Percentiles rank a stretch among this genome's conserved stretches.
phyloP scores from a whole-genome alignment of 176 grass and related monocot species.

The Phragmites australis region DNA sequence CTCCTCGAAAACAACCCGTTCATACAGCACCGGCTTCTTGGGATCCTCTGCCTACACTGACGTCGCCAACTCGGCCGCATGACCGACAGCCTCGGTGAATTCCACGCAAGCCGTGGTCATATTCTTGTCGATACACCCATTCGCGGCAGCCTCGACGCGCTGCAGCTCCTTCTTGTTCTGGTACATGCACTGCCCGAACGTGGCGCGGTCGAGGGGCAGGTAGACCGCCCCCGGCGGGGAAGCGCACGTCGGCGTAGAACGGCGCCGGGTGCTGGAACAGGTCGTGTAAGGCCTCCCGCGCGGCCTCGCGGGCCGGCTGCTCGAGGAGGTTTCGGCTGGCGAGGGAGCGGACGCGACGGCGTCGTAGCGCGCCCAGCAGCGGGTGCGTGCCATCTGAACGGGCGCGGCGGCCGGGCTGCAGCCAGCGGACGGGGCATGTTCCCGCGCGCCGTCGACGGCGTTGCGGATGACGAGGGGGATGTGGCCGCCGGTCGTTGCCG shows the following conservation, averaged over 20 bases:
- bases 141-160: neutral
- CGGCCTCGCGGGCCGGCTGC: neutral
- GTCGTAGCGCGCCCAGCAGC: conserved; percentile 11
- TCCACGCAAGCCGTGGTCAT: neutral
- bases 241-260: conserved; percentile 4
- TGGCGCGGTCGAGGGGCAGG: conserved; percentile 12
- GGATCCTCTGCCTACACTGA: neutral
- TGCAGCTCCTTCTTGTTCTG: neutral
- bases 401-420: conserved; percentile 25
- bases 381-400: neutral
- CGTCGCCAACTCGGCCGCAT: neutral
- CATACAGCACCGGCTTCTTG: conserved; percentile 6
- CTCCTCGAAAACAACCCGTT: conserved; percentile 25
- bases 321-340: neutral
- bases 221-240: neutral
- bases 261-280: conserved; percentile 4
- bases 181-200: neutral
- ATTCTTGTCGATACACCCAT: neutral
- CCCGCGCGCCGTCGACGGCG: neutral
- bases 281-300: neutral
- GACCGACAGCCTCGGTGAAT: neutral
- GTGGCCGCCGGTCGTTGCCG: neutral
- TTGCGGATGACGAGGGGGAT: conserved; percentile 34
- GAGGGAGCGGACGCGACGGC: conserved; percentile 16
- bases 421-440: neutral